phyloP scores from a whole-genome alignment of 202 grass and related monocot genomes.

The Carex arenaria region DNA sequence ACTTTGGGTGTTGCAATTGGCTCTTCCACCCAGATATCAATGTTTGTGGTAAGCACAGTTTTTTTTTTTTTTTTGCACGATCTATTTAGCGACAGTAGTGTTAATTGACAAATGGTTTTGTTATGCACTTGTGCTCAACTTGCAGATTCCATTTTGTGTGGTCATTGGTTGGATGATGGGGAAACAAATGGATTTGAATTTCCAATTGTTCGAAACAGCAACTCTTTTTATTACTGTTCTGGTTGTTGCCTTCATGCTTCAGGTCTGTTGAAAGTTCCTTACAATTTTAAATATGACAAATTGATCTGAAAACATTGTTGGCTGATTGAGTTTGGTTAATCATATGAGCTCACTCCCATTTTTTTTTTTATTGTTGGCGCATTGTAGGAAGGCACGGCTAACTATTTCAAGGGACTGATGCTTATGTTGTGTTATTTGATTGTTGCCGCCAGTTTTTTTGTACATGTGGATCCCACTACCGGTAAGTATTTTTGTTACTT shows the following conservation, averaged over 20 bases:
- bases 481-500: constrained; percentile 39
- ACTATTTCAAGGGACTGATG: constrained; percentile 95
- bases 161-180: constrained; percentile 98
- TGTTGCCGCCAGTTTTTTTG: constrained; percentile 87
- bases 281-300: constrained; percentile 9
- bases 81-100: neutral
- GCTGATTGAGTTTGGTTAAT: neutral
- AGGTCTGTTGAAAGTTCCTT: constrained; percentile 44
- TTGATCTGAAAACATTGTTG: constrained; percentile 8
- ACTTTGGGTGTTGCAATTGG: constrained; percentile 96
- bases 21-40: constrained; percentile 96
- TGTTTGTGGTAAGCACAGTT: constrained; percentile 79
- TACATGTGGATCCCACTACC: constrained; percentile 68
- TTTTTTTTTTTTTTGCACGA: constrained; percentile 3
- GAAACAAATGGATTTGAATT: constrained; percentile 92
- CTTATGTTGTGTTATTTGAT: constrained; percentile 91
- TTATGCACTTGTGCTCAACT: constrained; percentile 7
- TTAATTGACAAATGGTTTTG: neutral
- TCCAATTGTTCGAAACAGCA: constrained; percentile 96
- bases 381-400: constrained; percentile 80
- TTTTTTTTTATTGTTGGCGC: constrained; percentile 23
- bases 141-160: constrained; percentile 96
- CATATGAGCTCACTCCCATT: neutral
- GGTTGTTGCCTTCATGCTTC: constrained; percentile 97
- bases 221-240: constrained; percentile 98